Evolutionary conservation across 2,329 filamentous ascomycete species (phyloP), one percentile per base, ranked within the genome.

Genomic region (Cladosporium sp.): DNA sequence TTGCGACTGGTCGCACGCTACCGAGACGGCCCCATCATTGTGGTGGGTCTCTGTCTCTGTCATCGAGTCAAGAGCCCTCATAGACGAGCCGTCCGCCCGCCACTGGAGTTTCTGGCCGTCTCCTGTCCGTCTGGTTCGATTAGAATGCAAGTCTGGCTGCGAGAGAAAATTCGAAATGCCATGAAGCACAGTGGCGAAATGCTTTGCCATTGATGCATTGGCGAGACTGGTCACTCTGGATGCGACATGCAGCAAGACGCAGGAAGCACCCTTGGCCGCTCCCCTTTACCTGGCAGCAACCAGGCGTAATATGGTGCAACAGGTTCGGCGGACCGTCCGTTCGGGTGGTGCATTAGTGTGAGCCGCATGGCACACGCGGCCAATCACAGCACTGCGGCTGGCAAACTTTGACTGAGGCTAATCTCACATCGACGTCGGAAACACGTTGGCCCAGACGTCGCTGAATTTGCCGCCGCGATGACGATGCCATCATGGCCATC

Each of bases 401-500:
- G 49, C 60, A 63, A 56, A 63, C 49, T 56, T 46, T 63, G 60
- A 63, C 60, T 21, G 49, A 56, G 60, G 32, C 49, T 56, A 56
- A 56, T 63, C 60, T 63, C 60, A 62, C 59, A 56, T 63, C 60
- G 60, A 36, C 36, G 36, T 16, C 25, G 8, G 57, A 59, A 61
- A 61, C 60, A 54, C 60, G 60, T 54, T 63, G 60, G 58, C 58
- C n/a, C 49, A 63, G 60, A 63, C 49, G 60, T 63, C 60, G 60
- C 32, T 39, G 26, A 30, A 32, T 34, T 36, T 61, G 39, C 28
- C 48, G 51, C 43, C 28, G 1, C 49, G 32, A 63, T 63, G 60
- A 63, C 60, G 60, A 56, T n/a, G n/a, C 23, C 49, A 54, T 54
- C 25, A 21, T 32, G 18, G 60, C 60, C 60, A 63, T 32, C 60